phyloP scores from a whole-genome alignment of 106 monocot species.

The Acanthochlamys bracteata region DNA sequence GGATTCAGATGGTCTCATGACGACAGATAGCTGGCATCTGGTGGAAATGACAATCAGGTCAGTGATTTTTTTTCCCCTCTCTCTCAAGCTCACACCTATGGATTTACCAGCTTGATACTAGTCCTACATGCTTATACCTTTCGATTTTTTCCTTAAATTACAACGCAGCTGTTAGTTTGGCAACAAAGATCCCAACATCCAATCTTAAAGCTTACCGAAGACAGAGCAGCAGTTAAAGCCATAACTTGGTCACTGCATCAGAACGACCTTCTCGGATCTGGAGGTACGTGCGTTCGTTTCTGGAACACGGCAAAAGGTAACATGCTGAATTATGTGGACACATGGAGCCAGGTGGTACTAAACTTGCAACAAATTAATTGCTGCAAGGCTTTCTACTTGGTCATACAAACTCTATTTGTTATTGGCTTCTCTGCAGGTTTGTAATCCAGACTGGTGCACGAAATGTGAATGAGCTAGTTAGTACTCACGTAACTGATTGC shows the following conservation, averaged over 20 bases:
- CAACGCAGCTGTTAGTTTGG: constrained; percentile 77
- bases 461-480: constrained; percentile 89
- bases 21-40: constrained; percentile 89
- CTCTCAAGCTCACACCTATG: background rate
- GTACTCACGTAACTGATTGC: constrained; percentile 47
- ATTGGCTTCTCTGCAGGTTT: constrained; percentile 43
- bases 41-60: constrained; percentile 98
- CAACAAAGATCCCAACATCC: constrained; percentile 76
- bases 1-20: constrained; percentile 98
- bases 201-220: constrained; percentile 56
- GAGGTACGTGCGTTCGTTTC: constrained; percentile 90
- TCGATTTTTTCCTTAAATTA: background rate
- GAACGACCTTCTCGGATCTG: constrained; percentile 86
- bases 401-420: background rate
- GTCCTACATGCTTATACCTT: no score
- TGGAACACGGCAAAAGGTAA: constrained; percentile 86
- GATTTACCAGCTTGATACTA: no score
- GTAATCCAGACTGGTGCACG: constrained; percentile 88
- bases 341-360: constrained; percentile 80
- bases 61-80: background rate
- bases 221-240: constrained; percentile 96
- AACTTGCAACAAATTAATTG: background rate
- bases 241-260: constrained; percentile 99
- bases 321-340: constrained; percentile 74
- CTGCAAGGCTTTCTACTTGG: background rate